Evolutionary conservation across 495 filamentous ascomycete species (phyloP).

Genomic region (Penicillium salamii): DNA sequence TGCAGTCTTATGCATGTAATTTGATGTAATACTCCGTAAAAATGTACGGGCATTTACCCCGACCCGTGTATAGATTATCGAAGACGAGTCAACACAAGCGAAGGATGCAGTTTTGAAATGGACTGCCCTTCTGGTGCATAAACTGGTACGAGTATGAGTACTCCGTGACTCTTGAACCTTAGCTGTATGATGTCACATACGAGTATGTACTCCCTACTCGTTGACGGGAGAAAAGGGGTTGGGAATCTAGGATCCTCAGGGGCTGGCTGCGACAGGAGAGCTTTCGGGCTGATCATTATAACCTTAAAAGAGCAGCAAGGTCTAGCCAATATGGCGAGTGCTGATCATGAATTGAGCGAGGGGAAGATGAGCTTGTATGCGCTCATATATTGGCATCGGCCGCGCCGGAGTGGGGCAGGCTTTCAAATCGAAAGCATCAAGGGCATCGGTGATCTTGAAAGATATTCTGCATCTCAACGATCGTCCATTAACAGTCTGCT

Average conservation of each 20-base stretch:
- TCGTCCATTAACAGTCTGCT: neutral
- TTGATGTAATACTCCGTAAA: no score
- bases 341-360: neutral
- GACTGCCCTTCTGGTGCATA: no score
- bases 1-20: no score
- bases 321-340: neutral
- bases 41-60: no score
- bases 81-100: no score
- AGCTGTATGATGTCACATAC: neutral
- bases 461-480: neutral
- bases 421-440: neutral
- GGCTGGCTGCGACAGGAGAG: neutral
- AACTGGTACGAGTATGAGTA: no score
- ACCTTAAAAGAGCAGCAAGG: neutral
- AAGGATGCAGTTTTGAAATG: no score
- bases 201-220: neutral
- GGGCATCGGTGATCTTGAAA: neutral
- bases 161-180: no score
- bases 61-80: no score
- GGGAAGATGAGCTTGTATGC: neutral
- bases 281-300: slow-evolving; percentile 1
- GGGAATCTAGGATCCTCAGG: neutral
- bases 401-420: neutral
- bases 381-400: neutral
- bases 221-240: neutral